A percentile compares a stretch with the other conserved stretches of the same genome.
Evolutionary conservation across 495 filamentous ascomycete genomes (phyloP).

Genomic region (Hyaloscypha variabilis): DNA sequence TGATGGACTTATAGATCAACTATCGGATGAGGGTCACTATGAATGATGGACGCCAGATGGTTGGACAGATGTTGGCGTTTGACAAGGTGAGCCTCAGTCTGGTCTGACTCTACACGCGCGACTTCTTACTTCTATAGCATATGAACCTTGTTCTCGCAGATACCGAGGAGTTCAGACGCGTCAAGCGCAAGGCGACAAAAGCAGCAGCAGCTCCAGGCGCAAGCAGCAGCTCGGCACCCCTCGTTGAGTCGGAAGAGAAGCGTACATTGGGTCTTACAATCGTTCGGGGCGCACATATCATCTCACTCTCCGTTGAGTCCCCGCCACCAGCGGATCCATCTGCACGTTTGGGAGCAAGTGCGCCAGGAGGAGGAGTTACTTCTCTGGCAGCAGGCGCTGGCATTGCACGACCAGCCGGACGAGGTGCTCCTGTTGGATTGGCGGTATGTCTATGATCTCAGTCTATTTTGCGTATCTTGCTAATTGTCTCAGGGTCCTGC

Average conservation of each 20-base stretch:
- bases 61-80: slow-evolving; percentile 95
- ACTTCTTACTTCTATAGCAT: slow-evolving; percentile 58
- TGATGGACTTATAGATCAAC: slow-evolving; percentile 76
- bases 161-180: slow-evolving; percentile 97
- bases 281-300: slow-evolving; percentile 88
- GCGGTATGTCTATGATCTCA: slow-evolving; percentile 49
- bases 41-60: slow-evolving; percentile 94
- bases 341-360: slow-evolving; percentile 80
- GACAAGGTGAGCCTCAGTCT: slow-evolving; percentile 71
- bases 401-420: slow-evolving; percentile 87
- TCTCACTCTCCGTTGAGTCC: slow-evolving; percentile 93
- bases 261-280: slow-evolving; percentile 94
- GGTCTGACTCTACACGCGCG: neutral
- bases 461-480: slow-evolving; percentile 9
- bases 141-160: slow-evolving; percentile 99
- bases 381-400: slow-evolving; percentile 83
- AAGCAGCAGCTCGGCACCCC: slow-evolving; percentile 49
- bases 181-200: slow-evolving; percentile 86
- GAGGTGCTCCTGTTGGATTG: slow-evolving; percentile 84
- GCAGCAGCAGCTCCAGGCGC: slow-evolving; percentile 66
- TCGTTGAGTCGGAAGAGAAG: slow-evolving; percentile 93
- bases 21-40: slow-evolving; percentile 98
- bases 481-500: slow-evolving; percentile 70
- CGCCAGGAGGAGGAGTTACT: slow-evolving; percentile 64
- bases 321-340: slow-evolving; percentile 95